Base-by-base conservation (phyloP, 495 filamentous ascomycete species). In the Aspergillus funiculosus region DNA sequence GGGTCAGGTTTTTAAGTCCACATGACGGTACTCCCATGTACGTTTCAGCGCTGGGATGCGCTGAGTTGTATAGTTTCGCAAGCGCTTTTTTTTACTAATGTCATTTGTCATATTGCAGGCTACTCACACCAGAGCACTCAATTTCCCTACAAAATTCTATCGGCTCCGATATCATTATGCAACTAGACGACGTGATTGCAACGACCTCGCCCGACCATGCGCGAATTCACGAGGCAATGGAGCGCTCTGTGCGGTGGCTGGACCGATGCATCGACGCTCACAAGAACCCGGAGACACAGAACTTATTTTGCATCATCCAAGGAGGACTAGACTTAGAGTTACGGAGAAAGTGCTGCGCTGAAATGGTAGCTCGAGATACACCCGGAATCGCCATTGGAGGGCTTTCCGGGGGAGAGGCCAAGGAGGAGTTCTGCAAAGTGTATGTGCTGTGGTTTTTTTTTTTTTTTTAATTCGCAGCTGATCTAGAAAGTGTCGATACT, bases 121-220 rank as follows among this genome's bases (percentile, higher is more conserved):
- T 97, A 7, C 81, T 99, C 9, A 97, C 94, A 0, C 92, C 92
- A 3, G 92, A 99, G 61, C 91, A 96, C 67, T 97, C 92, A 1
- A 97, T 97, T 48, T 83, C 85, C 17, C 78, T 99, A 13, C 92
- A 99, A 59, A 96, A 97, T 63, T 87, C 85, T 22, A 97, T 99
- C 56, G 94, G 92, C 56, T 92, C 87, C 40, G 92, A 99, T 69
- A 97, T 99, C 56, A 94, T 97, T 22, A 97, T 99, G 94, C 94
- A 97, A 64, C 78, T 99, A 6, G 92, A 99, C 68, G 92, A 99
- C 60, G 94, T 99, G 27, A 83, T 97, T 39, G 89, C 85, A 15
- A 95, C 94, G 7, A 97, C 92, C 0, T 95, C 89, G 0, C 90
- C 91, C 3, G 91, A 96, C 64, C 69, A 78, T 30, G 75, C 65